Conservation (phyloP, 805 yeast genomes). For the Priceomyces fermenticarens region DNA sequence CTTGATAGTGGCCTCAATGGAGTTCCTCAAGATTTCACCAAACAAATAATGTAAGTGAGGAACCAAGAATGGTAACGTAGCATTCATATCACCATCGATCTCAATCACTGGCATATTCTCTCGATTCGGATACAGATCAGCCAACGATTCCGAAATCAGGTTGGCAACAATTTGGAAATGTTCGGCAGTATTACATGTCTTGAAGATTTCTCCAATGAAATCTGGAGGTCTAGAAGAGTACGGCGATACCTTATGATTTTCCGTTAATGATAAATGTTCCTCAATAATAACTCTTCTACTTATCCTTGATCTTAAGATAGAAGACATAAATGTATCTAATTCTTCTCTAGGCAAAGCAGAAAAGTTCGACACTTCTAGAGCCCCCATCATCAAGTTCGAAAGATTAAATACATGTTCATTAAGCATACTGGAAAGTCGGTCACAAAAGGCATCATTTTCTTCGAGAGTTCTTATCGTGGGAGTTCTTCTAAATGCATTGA, state of each 20-base stretch:
- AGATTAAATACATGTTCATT: slow-evolving; percentile 78
- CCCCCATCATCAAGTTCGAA: slow-evolving; percentile 92
- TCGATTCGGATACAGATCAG: slow-evolving; percentile 48
- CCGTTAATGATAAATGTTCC: slow-evolving; percentile 80
- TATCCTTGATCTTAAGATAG: slow-evolving; percentile 79
- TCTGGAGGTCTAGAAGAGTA: slow-evolving; percentile 49
- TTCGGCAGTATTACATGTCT: slow-evolving; percentile 70
- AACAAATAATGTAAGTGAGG: slow-evolving; percentile 83
- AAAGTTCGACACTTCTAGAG: slow-evolving; percentile 71
- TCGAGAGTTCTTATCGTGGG: slow-evolving; percentile 64
- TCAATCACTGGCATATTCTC: slow-evolving; percentile 67
- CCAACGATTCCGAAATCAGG: slow-evolving; percentile 50
- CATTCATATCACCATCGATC: slow-evolving; percentile 68
- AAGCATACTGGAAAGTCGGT: slow-evolving; percentile 57
- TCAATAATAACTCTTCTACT: slow-evolving; percentile 88
- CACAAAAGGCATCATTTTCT: slow-evolving; percentile 74
- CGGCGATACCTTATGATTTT: slow-evolving; percentile 52
- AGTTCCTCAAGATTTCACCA: slow-evolving; percentile 84
- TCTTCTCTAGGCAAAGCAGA: slow-evolving; percentile 55
- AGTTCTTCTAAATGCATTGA: slow-evolving; percentile 76
- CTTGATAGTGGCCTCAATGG: slow-evolving; percentile 73
- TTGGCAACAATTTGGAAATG: slow-evolving; percentile 56
- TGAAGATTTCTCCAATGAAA: slow-evolving; percentile 75
- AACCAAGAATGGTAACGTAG: slow-evolving; percentile 76
- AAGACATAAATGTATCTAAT: slow-evolving; percentile 72